Evolutionary conservation across 257 asterid genomes (phyloP).

Genomic region (Coffea eugenioides): DNA sequence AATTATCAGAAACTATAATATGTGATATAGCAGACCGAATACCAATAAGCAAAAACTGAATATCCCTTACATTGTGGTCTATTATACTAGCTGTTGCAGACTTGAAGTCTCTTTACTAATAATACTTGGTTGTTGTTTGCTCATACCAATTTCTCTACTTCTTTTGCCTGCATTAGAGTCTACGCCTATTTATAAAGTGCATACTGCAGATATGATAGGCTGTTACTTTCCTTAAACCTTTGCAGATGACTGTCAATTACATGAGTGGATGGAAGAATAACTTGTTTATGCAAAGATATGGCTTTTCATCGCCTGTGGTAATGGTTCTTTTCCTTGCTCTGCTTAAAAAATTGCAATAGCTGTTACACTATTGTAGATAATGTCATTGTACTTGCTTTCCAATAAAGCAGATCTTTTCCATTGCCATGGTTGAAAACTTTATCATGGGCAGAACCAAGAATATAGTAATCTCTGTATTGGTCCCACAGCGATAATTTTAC

Average conservation of each 20-base stretch:
- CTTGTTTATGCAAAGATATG: conserved; percentile 85
- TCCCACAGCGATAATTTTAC: too few relatives aligned
- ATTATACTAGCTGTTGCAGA: background rate
- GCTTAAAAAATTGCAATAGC: background rate
- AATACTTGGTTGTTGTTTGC: background rate
- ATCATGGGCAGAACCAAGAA: background rate
- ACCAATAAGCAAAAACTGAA: too few relatives aligned
- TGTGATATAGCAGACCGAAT: background rate
- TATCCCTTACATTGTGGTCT: background rate
- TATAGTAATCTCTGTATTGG: background rate
- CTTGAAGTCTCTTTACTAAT: background rate
- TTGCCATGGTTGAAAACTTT: background rate
- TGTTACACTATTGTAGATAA: background rate
- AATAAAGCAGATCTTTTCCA: background rate
- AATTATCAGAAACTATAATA: background rate
- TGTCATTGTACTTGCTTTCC: background rate
- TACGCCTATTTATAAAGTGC: background rate
- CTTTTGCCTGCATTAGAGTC: background rate
- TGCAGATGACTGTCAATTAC: conserved; percentile 96
- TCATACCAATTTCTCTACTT: background rate
- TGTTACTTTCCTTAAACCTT: conserved; percentile 16
- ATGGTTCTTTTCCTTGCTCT: conserved; percentile 19
- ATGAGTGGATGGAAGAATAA: conserved; percentile 68
- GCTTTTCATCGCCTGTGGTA: conserved; percentile 98
- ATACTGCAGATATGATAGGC: background rate